A percentile compares a stretch with the other conserved stretches of the same genome.
Conservation (phyloP, 2,329 filamentous ascomycete genomes). For the Diaporthe sp. region DNA sequence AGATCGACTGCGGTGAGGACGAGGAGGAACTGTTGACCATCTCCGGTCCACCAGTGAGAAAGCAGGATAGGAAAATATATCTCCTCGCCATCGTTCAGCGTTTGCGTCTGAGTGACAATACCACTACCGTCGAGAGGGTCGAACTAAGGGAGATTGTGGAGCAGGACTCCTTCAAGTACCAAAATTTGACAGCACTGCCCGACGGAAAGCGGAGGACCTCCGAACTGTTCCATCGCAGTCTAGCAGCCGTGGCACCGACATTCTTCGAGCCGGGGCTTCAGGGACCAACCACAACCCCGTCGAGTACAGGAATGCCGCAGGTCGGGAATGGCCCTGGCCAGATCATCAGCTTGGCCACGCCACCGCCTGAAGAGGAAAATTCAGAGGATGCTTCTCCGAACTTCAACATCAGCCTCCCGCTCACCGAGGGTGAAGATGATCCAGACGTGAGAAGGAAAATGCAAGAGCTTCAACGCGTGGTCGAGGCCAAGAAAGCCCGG, state of each 20-base stretch:
- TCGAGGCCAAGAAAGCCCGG: slow-evolving; percentile 23
- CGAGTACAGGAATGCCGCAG: not conserved
- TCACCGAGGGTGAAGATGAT: slow-evolving; percentile 35
- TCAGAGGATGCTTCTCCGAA: not conserved
- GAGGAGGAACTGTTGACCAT: slow-evolving; percentile 36
- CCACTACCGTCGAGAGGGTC: not conserved
- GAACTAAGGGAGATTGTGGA: slow-evolving; percentile 33
- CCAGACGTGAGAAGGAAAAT: slow-evolving; percentile 11
- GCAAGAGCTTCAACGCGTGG: slow-evolving; percentile 21
- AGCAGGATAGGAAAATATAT: slow-evolving; percentile 32
- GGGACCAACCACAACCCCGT: not conserved
- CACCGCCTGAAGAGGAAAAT: not conserved
- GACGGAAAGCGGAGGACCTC: slow-evolving; percentile 7
- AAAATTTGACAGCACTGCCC: slow-evolving; percentile 26
- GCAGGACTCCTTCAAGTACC: slow-evolving; percentile 34
- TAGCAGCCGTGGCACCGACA: not conserved
- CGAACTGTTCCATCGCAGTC: slow-evolving; percentile 17
- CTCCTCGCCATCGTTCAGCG: slow-evolving; percentile 30
- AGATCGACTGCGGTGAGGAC: slow-evolving; percentile 21
- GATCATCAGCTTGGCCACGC: not conserved
- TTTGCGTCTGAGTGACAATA: not conserved
- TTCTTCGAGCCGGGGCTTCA: not conserved
- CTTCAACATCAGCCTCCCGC: not conserved
- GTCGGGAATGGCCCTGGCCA: not conserved
- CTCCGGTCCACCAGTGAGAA: slow-evolving; percentile 28